These are phyloP conservation scores for Boehmeria nivea DNA, from an alignment of 306 rosid genomes.

Conservation along the genomic window DNA sequence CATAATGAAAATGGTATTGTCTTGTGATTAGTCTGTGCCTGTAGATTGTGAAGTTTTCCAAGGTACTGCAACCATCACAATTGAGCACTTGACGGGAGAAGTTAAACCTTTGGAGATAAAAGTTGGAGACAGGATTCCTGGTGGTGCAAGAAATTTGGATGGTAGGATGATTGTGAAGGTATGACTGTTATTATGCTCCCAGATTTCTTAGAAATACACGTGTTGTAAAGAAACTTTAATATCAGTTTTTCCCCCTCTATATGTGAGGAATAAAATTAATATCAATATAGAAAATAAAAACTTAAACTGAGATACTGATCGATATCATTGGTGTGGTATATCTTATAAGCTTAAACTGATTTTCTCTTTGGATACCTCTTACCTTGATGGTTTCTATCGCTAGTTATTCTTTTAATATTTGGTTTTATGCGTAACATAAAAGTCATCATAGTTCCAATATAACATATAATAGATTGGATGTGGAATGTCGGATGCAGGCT, in stretches of 20 bases:
- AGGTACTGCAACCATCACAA: constrained; percentile 87
- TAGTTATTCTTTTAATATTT: too few species aligned
- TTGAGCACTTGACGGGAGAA: constrained; percentile 98
- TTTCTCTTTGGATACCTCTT: too few species aligned
- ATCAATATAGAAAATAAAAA: too few species aligned
- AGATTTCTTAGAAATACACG: background rate
- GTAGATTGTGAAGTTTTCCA: constrained; percentile 97
- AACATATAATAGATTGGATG: too few species aligned
- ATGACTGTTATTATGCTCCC: constrained; percentile 15
- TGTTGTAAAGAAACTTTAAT: background rate
- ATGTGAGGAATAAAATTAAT: too few species aligned
- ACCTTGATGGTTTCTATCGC: too few species aligned
- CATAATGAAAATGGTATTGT: constrained; percentile 61
- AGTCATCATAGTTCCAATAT: too few species aligned
- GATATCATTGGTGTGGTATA: too few species aligned
- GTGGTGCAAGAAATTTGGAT: constrained; percentile 98
- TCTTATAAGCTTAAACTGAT: too few species aligned
- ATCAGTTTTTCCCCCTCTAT: too few species aligned
- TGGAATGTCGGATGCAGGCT: constrained; percentile 38
- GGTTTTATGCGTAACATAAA: too few species aligned
- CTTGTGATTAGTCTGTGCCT: constrained; percentile 99
- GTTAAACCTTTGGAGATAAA: constrained; percentile 77
- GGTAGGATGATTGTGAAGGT: constrained; percentile 96
- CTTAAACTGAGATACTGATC: too few species aligned
- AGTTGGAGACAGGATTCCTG: constrained; percentile 87